Base-by-base conservation (phyloP, 805 yeast species). In the Candida pseudofarinosa region DNA sequence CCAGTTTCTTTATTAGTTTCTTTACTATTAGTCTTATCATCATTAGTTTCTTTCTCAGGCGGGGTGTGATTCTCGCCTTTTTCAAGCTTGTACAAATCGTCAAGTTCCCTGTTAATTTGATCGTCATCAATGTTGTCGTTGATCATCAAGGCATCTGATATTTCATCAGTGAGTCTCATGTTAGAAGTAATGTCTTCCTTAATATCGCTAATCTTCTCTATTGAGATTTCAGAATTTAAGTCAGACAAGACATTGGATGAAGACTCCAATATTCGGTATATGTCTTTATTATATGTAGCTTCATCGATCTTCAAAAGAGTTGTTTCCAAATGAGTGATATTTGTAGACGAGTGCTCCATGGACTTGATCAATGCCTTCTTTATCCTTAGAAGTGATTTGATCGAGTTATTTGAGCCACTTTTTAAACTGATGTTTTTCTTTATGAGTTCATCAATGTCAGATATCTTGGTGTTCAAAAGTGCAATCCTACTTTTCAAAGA, bases 251-350 rank as follows among this genome's bases (percentile, higher is more conserved):
- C 54, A 2, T 43, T 40, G 3, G 63, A 43, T 13, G 71, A 58
- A 4, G 54, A 47, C 15, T 51, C 46, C 42, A 69, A 50, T 13
- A 64, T 59, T 14, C 53, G 47, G 39, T 52, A 54, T 4, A 66
- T 42, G 15, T 49, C 46, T 1, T 50, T 44, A 44, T 68, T 69
- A 14, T 58, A 42, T 20, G 52, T 53, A 2, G 73, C 66, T 13
- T 70, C 69, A 46, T 69, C 59, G 14, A 70, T 67, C 46, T 65
- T 66, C 19, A 48, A 38, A 26, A 67, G 39, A 2, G 68, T 50
- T 13, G 46, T 35, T 1, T 42, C 42, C 30, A 70, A 48, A 35
- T 65, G 62, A 14, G 41, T 39, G 15, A 51, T 50, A 3, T 59
- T 43, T 4, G 23, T 43, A 2, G 45, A 38, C 0, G 59, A 50